Base-by-base conservation (phyloP, 2,329 filamentous ascomycete genomes). In the Ilyonectria mors-panacis region DNA sequence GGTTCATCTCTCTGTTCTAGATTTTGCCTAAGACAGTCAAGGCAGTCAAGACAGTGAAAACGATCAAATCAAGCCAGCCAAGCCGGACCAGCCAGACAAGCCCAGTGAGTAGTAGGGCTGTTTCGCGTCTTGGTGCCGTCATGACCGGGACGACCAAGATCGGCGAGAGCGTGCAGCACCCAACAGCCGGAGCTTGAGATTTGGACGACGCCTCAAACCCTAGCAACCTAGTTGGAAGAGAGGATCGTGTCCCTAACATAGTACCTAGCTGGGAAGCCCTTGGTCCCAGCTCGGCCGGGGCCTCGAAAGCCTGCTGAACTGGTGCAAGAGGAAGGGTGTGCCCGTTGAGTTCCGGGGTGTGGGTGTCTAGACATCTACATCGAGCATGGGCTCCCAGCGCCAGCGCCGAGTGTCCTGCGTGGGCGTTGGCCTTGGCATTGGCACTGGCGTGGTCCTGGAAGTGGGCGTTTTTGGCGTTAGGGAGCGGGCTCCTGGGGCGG, bases 401-500 rank as follows among this genome's bases (percentile, higher is more conserved):
- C 48, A 60, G 63, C 57, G 48, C 19, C 26, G 15, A 30, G 15
- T 13, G n/a, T 23, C 30, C 50, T 35, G 54, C 35, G 44, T 62
- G 62, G 65, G 65, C 62, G 37, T 51, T 69, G 59, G 63, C 35
- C 42, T 48, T 69, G 66, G 60, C 21, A 39, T 30, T 59, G 59
- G 65, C 50, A 39, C 51, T 42, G 48, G 47, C 42, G 42, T 45
- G 35, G 26, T 33, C 55, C 37, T 58, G 55, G 42, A 50, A 26
- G 57, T 50, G 26, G 57, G 47, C 35, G 50, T 48, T 58, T 65
- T 59, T 59, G 65, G 67, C 58, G 67, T 67, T 59, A 64, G 55
- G 30, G 71, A 63, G 68, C 56, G 59, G 69, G 68, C 63, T 71
- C 59, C 66, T 62, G 47, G 48, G 50, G 50, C 58, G 47, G 45